Base-by-base conservation (phyloP, 257 asterid genomes). In the Gardenia jasminoides region DNA sequence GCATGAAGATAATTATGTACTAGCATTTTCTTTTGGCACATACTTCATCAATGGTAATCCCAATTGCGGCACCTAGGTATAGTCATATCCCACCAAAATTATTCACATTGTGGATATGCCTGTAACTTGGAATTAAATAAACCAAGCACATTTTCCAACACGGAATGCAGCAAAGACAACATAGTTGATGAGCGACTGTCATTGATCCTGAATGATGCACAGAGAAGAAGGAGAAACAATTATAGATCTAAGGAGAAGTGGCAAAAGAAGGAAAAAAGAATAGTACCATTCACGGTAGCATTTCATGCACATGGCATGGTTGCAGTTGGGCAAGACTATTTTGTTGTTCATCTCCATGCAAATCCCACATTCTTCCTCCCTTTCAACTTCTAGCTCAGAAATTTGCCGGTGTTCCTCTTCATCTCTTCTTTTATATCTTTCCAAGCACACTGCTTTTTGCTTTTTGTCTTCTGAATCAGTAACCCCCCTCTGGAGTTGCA, bases 301-400 rank as follows among this genome's bases (percentile, higher is more conserved):
- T 87, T 91, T 93, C 84, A 92, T 80, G 88, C 99, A 95, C 90
- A 95, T 83, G 84, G 91, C 89, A 50, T 93, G 99, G 77, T 85
- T 89, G 85, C 98, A 95, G 82, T 85, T 87, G 19, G 99, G 98
- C 87, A 95, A 85, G 82, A 95, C 99, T 50, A 93, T 87, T 86
- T 95, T 95, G 81, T 88, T 85, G 65, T 91, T 91, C 78, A 81
- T 82, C 90, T 95, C 98, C 98, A 95, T 89, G 90, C 99, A 95
- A 80, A 96, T 93, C 75, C 97, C 98, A 84, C 99, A 96, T 86
- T 96, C 99, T 44, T 92, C 97, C 79, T 95, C 99, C 88, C 97
- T 87, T 83, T 95, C 98, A 72, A 80, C 85, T 79, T 95, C 98
- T 39, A 84, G 75, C 58, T 95, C 98, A 9, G 94, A 84, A 82